Conservation (phyloP, 371 early-diverging fungal genomes). For the Mucor mucedo region DNA sequence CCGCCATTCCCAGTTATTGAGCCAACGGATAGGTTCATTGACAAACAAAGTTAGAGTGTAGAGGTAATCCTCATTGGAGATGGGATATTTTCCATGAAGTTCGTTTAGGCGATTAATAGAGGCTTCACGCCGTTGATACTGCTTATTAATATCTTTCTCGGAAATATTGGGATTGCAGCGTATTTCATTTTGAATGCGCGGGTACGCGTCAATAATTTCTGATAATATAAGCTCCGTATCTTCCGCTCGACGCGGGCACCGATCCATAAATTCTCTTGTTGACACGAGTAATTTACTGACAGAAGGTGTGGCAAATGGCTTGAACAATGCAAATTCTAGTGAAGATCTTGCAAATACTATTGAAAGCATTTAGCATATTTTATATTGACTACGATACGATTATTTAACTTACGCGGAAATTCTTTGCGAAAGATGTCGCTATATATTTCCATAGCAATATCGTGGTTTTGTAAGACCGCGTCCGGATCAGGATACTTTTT, state of each 20-base stretch:
- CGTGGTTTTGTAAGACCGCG: slow-evolving; percentile 38
- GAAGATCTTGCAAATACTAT: slow-evolving; percentile 34
- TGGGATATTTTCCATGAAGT: slow-evolving; percentile 55
- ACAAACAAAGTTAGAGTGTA: slow-evolving; percentile 57
- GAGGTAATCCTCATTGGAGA: slow-evolving; percentile 55
- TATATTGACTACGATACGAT: neutral
- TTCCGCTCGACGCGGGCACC: slow-evolving; percentile 47
- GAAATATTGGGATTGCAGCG: slow-evolving; percentile 25
- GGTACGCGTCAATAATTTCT: slow-evolving; percentile 45
- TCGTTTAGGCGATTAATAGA: slow-evolving; percentile 54
- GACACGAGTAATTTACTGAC: slow-evolving; percentile 53
- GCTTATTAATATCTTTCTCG: slow-evolving; percentile 31
- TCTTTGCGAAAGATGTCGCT: slow-evolving; percentile 41
- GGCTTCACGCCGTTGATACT: slow-evolving; percentile 35
- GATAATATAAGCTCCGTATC: slow-evolving; percentile 54
- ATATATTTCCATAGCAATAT: slow-evolving; percentile 47
- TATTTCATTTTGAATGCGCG: slow-evolving; percentile 42
- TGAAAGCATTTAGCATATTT: neutral
- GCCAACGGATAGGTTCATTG: slow-evolving; percentile 47
- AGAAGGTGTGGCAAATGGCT: slow-evolving; percentile 55
- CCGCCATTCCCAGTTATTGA: slow-evolving; percentile 57
- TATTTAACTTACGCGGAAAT: slow-evolving; percentile 41
- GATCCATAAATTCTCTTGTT: slow-evolving; percentile 49
- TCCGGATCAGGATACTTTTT: slow-evolving; percentile 56
- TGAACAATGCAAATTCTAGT: slow-evolving; percentile 55